Evolutionary conservation across 208 protist species (phyloP), one percentile per base, ranked within the genome.

Genomic region (Phytomonas francai): DNA sequence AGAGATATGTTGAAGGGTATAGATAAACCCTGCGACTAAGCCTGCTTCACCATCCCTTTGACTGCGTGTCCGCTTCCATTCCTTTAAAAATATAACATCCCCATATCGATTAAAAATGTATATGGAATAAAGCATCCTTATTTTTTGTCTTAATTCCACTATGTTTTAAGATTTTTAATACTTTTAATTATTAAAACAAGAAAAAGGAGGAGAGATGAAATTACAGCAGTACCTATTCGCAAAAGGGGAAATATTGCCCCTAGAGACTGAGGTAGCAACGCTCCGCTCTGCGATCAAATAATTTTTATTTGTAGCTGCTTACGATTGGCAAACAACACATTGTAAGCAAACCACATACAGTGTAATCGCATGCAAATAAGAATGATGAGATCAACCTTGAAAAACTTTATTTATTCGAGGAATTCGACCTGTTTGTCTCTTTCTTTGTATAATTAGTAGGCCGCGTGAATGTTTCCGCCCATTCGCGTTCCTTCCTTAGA

Each of bases 71-170:
- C 88, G 80, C 39, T 89, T 86, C 87, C 90, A 95, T 65, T 95
- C 80, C 68, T 78, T 85, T 33, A 84, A 83, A 63, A 87, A 95
- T 32, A 95, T 93, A 49, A 81, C 89, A 63, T 93, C 90, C 33
- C 87, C 90, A 70, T 91, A 95, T 14, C 85, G 78, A 67, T 95
- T 95, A 66, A 92, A 95, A 12, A 95, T 77, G 67, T 91, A 95
- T 8, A 95, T 81, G 28, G 86, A 93, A 72, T 85, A 93, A 31
- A 95, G 73, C 45, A 80, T 84, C 87, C 93, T 95, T 12, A 1
- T 45, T n/a, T 39, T 3, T 39, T 39, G 25, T 39, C 9, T 39
- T 3, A 12, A 9, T 12, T 9, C 34, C 9, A 39, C 34, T 39
- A 9, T 9, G 34, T 6, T 64, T 7, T 63, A 1, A 16, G 60